Evolutionary conservation across 2,329 filamentous ascomycete species (phyloP).

Genomic region (Paraphaeosphaeria sporulosa): DNA sequence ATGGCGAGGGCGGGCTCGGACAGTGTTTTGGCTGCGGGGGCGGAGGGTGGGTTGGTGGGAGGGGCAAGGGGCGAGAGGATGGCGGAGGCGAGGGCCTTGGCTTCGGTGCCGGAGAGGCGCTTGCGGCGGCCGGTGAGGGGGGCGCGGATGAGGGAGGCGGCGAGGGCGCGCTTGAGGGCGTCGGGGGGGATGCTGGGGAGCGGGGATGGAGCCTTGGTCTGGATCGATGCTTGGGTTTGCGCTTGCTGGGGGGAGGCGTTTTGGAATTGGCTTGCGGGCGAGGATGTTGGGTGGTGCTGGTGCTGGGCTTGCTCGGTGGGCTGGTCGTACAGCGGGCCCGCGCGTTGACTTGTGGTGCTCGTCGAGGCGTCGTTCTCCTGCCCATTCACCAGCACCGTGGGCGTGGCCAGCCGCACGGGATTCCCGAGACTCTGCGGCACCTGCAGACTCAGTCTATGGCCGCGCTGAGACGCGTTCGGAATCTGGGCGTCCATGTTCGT

Average conservation of each 20-base stretch:
- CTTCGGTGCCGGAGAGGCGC: constrained; percentile 55
- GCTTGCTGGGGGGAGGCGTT: constrained; percentile 39
- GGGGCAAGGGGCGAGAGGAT: constrained; percentile 49
- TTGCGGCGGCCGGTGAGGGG: constrained; percentile 51
- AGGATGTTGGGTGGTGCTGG: constrained; percentile 34
- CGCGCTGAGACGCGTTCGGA: constrained; percentile 44
- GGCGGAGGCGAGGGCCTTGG: constrained; percentile 55
- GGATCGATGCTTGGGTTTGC: constrained; percentile 15
- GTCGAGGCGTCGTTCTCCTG: constrained; percentile 45
- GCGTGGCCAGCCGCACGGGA: constrained; percentile 69
- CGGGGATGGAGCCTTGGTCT: constrained; percentile 6
- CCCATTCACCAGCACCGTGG: constrained; percentile 63
- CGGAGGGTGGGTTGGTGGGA: constrained; percentile 34
- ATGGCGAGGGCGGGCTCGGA: constrained; percentile 48
- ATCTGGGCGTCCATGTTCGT: constrained; percentile 32
- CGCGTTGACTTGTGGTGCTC: constrained; percentile 26
- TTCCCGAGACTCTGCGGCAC: constrained; percentile 69
- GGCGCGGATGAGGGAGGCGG: constrained; percentile 57
- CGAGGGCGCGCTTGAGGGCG: constrained; percentile 54
- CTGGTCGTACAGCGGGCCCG: constrained; percentile 29
- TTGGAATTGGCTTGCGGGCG: constrained; percentile 30
- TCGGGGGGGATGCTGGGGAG: constrained; percentile 46
- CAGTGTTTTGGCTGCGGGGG: constrained; percentile 38
- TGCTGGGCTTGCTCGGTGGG: constrained; percentile 13
- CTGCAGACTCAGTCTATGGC: constrained; percentile 66